Evolutionary conservation across 1,139 yeast genomes (phyloP), one percentile per base, ranked within the genome.

Genomic region (Hansenula anomala): DNA sequence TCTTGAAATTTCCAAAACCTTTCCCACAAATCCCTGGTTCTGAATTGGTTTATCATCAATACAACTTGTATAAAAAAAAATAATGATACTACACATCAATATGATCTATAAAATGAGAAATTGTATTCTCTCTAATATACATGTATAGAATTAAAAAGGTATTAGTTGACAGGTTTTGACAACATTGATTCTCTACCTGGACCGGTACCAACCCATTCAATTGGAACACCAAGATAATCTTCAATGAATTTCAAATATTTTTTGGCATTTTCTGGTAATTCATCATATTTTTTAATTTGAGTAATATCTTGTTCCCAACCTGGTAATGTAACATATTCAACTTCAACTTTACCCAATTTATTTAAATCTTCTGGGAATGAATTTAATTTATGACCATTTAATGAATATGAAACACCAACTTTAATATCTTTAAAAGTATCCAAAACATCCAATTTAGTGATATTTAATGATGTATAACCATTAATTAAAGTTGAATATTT

Each of bases 181-280:
- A 84, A 69, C 94, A 84, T 84, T 28, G 85, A 77, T 42, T 79
- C 95, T 70, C 98, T 86, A 38, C 89, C 95, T 47, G 98, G 97
- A 47, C 99, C 99, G 43, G 96, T 94, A 60, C 99, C 99, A 48
- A 92, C 92, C 97, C 97, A 92, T 64, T 84, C 86, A 50, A 92
- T 74, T 43, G 96, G 96, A 43, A 87, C 94, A 33, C 75, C 72
- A 48, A 89, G 70, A 59, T 73, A 89, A 47, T 88, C 82, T 67
- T 90, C 98, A 58, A 92, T 89, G 61, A 66, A 92, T 52, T 75
- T 71, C 65, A 92, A 73, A 66, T 94, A 92, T 49, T 73, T 75
- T 69, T 86, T 78, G 36, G 97, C 96, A 54, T 88, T 83, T 58
- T 71, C 80, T 37, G 99, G 98, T 58, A 92, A 75, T 33, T 87